Base-by-base conservation (phyloP, 1,284 basidiomycete genomes). In the Microbotryum silenes-acaulis region DNA sequence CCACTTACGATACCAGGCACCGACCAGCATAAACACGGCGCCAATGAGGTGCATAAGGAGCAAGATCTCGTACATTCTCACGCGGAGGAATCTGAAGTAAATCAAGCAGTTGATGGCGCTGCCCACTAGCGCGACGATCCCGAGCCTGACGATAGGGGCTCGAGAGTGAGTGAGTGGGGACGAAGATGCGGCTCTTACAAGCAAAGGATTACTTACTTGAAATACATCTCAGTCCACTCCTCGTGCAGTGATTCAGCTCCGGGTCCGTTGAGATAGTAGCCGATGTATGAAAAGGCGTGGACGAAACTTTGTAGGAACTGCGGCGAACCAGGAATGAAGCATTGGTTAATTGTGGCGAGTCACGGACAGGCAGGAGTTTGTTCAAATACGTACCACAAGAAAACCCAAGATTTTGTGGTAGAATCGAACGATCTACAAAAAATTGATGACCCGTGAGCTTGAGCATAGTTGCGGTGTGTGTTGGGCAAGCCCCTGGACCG, bases 1-100 rank as follows among this genome's bases (percentile, higher is more conserved):
- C 27, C 16, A 42, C 55, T 18, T 44, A 62, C 60, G 64, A 47
- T 66, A 66, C 55, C 57, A 66, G 14, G 44, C 27, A 0, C 66
- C 66, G 18, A 58, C 64, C 8, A 68, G 60, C 37, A 68, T 51
- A 6, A 66, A 8, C 1, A 56, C 66, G 2, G 61, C 66, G 14
- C 66, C 66, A 23, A 58, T n/a, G 49, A 66, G 44, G 56, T 68
- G 66, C 2, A 57, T 27, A 18, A 56, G 33, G 45, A 68, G 64
- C 52, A 65, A 65, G 18, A 59, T 44, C 47, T 65, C 61, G 61
- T 63, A 63, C 6, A 31, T 53, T 3, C 60, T 46, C 18, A 23
- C 1, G 1, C 42, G 20, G n/a, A 52, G 16, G 7, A 31, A 18
- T 2, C 2, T 6, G 7, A 47, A 12, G 6, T 23, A 23, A 47